Percentiles rank a stretch among this genome's conserved stretches.
Evolutionary conservation across 352 stramenopile genomes (phyloP).

Genomic region (Blastocystis sp.): DNA sequence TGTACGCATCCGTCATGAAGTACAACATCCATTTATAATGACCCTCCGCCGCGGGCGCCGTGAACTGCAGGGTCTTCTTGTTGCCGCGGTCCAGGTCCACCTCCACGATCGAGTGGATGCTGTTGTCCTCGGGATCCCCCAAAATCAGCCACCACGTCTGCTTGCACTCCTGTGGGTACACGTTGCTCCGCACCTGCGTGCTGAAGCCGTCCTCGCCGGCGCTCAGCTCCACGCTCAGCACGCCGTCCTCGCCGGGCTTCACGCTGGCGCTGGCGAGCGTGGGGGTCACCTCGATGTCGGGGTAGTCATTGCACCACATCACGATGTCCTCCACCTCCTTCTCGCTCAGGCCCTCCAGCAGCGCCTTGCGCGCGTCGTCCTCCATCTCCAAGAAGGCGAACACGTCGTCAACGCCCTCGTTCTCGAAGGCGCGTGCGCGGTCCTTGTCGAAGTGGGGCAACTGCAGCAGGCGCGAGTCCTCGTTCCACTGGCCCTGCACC

Average conservation of each 20-base stretch:
- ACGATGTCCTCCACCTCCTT: constrained; percentile 6
- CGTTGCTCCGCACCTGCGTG: constrained; percentile 66
- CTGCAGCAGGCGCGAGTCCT: constrained; percentile 72
- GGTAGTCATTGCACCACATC: constrained; percentile 77
- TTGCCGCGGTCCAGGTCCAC: constrained; percentile 83
- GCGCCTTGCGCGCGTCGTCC: neutral
- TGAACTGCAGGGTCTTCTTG: constrained; percentile 89
- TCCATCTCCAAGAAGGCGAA: neutral
- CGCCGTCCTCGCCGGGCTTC: constrained; percentile 1
- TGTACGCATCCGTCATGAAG: constrained; percentile 97
- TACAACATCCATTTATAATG: constrained; percentile 92
- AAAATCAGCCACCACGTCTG: constrained; percentile 98
- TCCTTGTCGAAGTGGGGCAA: constrained; percentile 70
- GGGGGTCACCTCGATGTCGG: constrained; percentile 91
- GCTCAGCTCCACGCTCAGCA: neutral
- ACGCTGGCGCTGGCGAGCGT: constrained; percentile 78
- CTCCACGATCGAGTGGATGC: constrained; percentile 93
- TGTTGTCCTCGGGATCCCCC: constrained; percentile 89
- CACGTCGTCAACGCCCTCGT: constrained; percentile 3
- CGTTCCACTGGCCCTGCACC: constrained; percentile 72
- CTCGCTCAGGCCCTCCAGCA: neutral
- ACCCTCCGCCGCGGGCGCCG: constrained; percentile 87
- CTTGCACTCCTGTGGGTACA: constrained; percentile 84
- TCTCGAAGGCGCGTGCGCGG: constrained; percentile 19
- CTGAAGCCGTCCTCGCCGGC: constrained; percentile 67